Conservation (phyloP, 2,329 filamentous ascomycete genomes). For the Fusarium nematophilum region DNA sequence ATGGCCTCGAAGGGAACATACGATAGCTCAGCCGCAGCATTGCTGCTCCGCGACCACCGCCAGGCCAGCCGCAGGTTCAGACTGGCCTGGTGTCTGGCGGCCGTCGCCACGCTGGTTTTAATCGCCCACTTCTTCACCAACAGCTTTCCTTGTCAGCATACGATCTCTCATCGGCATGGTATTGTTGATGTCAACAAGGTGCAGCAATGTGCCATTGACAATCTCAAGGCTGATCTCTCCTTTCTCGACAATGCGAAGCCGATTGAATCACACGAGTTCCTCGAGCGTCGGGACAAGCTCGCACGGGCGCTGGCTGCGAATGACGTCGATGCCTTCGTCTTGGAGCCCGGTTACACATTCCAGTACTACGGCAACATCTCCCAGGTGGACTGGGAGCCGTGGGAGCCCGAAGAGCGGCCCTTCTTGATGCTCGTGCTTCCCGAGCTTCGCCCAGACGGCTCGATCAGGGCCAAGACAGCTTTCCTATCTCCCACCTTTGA, state of each 20-base stretch:
- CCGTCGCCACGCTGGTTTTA: slow-evolving; percentile 1
- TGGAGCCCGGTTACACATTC: slow-evolving; percentile 74
- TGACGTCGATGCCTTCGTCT: slow-evolving; percentile 66
- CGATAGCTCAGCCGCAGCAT: neutral
- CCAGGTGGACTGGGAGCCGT: slow-evolving; percentile 71
- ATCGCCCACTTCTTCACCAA: slow-evolving; percentile 8
- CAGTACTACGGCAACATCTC: slow-evolving; percentile 73
- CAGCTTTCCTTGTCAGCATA: slow-evolving; percentile 7
- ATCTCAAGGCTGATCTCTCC: slow-evolving; percentile 59
- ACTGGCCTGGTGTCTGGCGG: neutral
- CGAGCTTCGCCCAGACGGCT: slow-evolving; percentile 49
- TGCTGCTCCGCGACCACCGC: neutral
- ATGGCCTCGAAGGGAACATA: neutral
- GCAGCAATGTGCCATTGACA: slow-evolving; percentile 63
- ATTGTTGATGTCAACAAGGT: slow-evolving; percentile 27
- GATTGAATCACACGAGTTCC: slow-evolving; percentile 63
- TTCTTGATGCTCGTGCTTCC: slow-evolving; percentile 72
- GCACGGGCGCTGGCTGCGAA: slow-evolving; percentile 64
- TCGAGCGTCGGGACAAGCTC: slow-evolving; percentile 65
- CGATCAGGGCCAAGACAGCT: slow-evolving; percentile 63
- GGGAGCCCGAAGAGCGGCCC: slow-evolving; percentile 73
- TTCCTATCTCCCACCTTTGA: slow-evolving; percentile 72
- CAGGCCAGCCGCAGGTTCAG: neutral
- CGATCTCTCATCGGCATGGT: neutral
- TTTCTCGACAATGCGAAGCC: slow-evolving; percentile 63